phyloP scores from a whole-genome alignment of 768 basidiomycete genomes.

The Tricholoma bakamatsutake region DNA sequence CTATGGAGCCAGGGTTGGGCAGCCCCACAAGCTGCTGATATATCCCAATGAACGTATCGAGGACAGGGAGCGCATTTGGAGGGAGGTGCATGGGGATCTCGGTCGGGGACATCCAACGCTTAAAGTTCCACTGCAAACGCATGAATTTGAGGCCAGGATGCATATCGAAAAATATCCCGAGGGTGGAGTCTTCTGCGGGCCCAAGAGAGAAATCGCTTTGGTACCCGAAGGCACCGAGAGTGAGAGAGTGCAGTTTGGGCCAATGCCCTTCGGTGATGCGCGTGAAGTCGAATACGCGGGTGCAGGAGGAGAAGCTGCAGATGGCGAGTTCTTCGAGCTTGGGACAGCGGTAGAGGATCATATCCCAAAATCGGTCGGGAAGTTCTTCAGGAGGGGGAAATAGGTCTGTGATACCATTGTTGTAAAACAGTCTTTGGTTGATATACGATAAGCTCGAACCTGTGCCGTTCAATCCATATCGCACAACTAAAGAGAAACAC shows the following conservation, averaged over 20 bases:
- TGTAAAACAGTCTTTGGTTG: slow-evolving; percentile 2
- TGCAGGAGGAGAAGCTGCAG: slow-evolving; percentile 43
- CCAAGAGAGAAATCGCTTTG: slow-evolving; percentile 38
- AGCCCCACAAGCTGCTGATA: slow-evolving; percentile 40
- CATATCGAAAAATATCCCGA: slow-evolving; percentile 31
- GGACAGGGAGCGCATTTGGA: slow-evolving; percentile 22
- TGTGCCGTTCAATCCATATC: slow-evolving; percentile 37
- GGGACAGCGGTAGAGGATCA: slow-evolving; percentile 40
- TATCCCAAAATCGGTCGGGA: slow-evolving; percentile 39
- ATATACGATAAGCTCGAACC: slow-evolving; percentile 18
- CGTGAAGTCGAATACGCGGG: slow-evolving; percentile 38
- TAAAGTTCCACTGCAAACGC: slow-evolving; percentile 46
- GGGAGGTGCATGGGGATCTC: slow-evolving; percentile 27
- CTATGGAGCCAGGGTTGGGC: slow-evolving; percentile 29
- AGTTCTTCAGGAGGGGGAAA: slow-evolving; percentile 35
- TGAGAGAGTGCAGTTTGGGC: slow-evolving; percentile 36
- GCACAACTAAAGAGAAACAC: slow-evolving; percentile 41
- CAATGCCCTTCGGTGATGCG: slow-evolving; percentile 33
- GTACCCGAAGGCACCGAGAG: slow-evolving; percentile 47
- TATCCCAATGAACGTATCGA: slow-evolving; percentile 41
- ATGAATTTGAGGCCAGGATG: slow-evolving; percentile 36
- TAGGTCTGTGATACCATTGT: slow-evolving; percentile 20
- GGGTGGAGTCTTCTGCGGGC: slow-evolving; percentile 21
- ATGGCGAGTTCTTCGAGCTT: slow-evolving; percentile 44
- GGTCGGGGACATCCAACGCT: slow-evolving; percentile 42